Evolutionary conservation across 176 grass and related monocot genomes (phyloP), one percentile per base, ranked within the genome.

Genomic region (Ampelocalamus luodianensis): DNA sequence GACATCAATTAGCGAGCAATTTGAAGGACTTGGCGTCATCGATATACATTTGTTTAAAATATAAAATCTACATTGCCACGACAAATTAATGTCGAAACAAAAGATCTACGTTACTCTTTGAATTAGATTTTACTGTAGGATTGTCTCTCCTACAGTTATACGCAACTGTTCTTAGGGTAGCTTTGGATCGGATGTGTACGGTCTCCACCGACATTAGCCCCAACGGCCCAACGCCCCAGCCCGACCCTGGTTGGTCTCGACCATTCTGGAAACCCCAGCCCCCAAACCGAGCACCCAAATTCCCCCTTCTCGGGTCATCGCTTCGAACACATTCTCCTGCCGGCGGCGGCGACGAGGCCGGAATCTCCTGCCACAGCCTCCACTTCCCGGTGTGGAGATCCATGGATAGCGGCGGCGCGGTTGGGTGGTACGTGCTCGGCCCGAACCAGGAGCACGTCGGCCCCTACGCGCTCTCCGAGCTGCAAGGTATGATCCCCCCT

Each of bases 341-440:
- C 71, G 56, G 29, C 68, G 40, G 2, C 69, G 69, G 55, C 81
- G 58, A 26, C n/a, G 56, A 39, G 29, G 60, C 29, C 40, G 43
- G 13, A 24, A 34, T 20, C 76, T 27, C 40, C 42, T 4, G 40
- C 9, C 40, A 40, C 43, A 5, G 4, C 20, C 70, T 49, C 70
- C 81, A 4, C 58, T 37, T 22, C 50, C 20, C 27, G 11, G 42
- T 18, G 29, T 7, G 32, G 67, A 37, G 53, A 49, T 42, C 75
- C 85, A 99, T 94, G 97, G 91, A 89, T 24, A 76, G 27, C 38
- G 80, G 50, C 72, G 74, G 24, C 15, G 91, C 86, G 78, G 51
- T 82, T 18, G 91, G 90, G 51, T 99, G 93, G 96, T 99, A 94
- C 86, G 89, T 99, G 37, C 82, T 99, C n/a, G 93, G 91, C 29